Evolutionary conservation across 169 alveolate species (phyloP).

Genomic region (Plasmodium vivax): DNA sequence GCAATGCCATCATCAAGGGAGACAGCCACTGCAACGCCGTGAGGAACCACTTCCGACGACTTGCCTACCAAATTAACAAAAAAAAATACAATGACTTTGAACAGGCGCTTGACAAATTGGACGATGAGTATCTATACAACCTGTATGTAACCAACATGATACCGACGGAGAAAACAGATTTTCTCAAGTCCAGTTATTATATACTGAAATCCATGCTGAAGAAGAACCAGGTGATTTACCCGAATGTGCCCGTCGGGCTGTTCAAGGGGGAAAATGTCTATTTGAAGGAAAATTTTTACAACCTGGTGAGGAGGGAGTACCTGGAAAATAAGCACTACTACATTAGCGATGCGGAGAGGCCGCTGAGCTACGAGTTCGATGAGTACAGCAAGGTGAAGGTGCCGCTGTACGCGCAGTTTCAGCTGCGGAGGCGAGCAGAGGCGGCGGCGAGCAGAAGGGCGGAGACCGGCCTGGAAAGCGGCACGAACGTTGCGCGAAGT

Average conservation of each 20-base stretch:
- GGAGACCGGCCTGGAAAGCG: neutral
- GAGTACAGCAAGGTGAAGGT: conserved; percentile 6
- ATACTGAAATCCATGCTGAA: conserved; percentile 44
- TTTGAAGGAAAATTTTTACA: conserved; percentile 43
- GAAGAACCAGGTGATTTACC: conserved; percentile 64
- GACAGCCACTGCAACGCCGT: conserved; percentile 1
- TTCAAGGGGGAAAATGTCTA: conserved; percentile 70
- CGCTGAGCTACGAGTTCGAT: conserved; percentile 34
- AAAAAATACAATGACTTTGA: conserved; percentile 32
- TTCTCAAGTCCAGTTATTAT: conserved; percentile 36
- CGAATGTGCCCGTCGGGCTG: conserved; percentile 48
- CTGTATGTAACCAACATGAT: conserved; percentile 41
- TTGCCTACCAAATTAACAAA: conserved; percentile 10
- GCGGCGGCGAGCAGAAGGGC: neutral
- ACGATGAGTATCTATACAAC: conserved; percentile 52
- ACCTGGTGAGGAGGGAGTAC: conserved; percentile 35
- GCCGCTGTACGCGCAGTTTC: conserved; percentile 65
- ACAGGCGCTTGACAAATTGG: conserved; percentile 38
- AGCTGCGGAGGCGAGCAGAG: neutral
- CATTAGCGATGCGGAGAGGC: conserved; percentile 57
- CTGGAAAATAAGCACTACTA: conserved; percentile 50
- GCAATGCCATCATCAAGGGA: conserved; percentile 21
- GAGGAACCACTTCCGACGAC: conserved; percentile 4
- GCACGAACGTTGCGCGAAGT: neutral
- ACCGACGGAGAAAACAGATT: conserved; percentile 60